phyloP scores from a whole-genome alignment of 768 basidiomycete species.

The Termitomyces sp. region DNA sequence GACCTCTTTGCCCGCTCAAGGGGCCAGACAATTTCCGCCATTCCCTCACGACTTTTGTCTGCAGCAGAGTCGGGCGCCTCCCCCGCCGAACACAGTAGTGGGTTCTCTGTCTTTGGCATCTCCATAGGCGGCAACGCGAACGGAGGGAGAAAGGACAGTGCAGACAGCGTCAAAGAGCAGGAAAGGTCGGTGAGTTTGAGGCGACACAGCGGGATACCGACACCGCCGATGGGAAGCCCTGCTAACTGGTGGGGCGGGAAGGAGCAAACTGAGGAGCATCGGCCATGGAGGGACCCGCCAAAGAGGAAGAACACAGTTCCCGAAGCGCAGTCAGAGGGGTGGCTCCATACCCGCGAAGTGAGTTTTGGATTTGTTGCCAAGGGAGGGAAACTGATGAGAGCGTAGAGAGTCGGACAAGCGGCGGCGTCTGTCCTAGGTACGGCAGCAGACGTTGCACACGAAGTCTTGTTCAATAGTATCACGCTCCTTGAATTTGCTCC shows the following conservation, averaged over 20 bases:
- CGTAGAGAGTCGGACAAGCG: conserved; percentile 29
- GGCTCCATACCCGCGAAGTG: conserved; percentile 30
- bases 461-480: conserved; percentile 32
- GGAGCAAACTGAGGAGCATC: background rate
- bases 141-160: too few species aligned
- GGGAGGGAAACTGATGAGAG: conserved; percentile 8
- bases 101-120: conserved; percentile 3
- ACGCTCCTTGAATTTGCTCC: conserved; percentile 46
- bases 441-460: conserved; percentile 35
- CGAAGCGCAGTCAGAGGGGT: conserved; percentile 32
- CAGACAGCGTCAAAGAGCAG: background rate
- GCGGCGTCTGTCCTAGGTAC: conserved; percentile 34
- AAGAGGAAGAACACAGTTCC: conserved; percentile 29
- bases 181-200: background rate
- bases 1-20: background rate
- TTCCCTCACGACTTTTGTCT: background rate
- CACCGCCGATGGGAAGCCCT: background rate
- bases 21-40: conserved; percentile 7
- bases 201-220: background rate
- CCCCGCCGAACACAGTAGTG: background rate
- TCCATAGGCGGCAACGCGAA: background rate
- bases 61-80: background rate
- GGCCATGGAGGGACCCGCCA: conserved; percentile 13
- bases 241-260: background rate
- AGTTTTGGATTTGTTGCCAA: background rate